Percentiles rank a stretch among this genome's conserved stretches.
phyloP scores from a whole-genome alignment of 1,139 yeast species.

The Geotrichum reessii region DNA sequence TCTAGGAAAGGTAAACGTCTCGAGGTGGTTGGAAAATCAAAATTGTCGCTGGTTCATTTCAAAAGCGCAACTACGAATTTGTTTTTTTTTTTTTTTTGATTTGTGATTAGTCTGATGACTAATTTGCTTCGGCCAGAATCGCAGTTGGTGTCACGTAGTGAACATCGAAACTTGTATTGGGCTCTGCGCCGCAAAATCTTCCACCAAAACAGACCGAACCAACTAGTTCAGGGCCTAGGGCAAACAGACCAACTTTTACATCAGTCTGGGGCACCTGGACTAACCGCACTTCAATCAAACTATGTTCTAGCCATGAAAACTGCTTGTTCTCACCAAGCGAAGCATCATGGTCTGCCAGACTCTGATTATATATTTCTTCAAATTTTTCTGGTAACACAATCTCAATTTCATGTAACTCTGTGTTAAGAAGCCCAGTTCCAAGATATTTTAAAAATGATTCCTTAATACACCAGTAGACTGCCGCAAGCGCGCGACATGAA shows the following conservation, averaged over 20 bases:
- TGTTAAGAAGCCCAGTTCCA: conserved; percentile 9
- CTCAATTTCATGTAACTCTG: conserved; percentile 3
- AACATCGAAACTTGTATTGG: background rate
- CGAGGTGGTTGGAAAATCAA: background rate
- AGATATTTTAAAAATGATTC: conserved; percentile 11
- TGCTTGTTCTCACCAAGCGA: background rate
- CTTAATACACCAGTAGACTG: conserved; percentile 12
- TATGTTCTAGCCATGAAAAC: background rate
- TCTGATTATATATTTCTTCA: background rate
- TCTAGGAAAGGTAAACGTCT: background rate
- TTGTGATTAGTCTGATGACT: background rate
- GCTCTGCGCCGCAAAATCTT: no score
- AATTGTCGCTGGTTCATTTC: background rate
- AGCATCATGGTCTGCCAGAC: background rate
- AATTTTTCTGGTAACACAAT: background rate
- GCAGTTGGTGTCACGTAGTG: background rate
- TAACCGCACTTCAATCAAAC: background rate
- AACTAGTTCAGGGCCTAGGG: background rate
- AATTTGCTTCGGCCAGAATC: background rate
- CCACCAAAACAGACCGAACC: background rate
- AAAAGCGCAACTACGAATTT: background rate
- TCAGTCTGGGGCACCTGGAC: background rate
- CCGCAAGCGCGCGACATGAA: background rate
- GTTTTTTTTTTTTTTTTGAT: background rate
- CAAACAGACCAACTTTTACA: background rate